Evolutionary conservation across 225 moss, liverwort and hornwort genomes (phyloP).

Genomic region (Antitrichia curtipendula): DNA sequence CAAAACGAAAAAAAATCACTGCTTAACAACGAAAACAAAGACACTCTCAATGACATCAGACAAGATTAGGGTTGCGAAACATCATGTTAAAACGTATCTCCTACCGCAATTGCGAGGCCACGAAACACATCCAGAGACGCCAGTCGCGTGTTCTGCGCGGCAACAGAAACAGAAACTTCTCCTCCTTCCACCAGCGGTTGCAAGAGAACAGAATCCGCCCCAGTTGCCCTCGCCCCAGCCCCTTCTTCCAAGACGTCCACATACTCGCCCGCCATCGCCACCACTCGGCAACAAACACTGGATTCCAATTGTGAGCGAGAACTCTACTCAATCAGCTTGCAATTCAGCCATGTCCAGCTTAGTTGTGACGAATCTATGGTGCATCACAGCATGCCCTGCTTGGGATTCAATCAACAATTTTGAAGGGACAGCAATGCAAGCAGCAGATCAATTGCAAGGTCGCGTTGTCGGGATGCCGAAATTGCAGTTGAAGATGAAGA

Average conservation of each 20-base stretch:
- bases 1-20: too few species aligned
- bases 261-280: constrained; percentile 7
- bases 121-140: constrained; percentile 54
- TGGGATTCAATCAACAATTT: background rate
- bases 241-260: constrained; percentile 11
- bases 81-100: background rate
- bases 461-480: background rate
- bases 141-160: background rate
- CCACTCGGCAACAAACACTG: background rate
- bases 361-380: background rate
- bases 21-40: background rate
- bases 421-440: background rate
- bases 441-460: background rate
- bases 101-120: constrained; percentile 49
- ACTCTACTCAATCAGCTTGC: background rate
- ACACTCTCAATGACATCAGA: background rate
- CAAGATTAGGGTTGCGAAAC: background rate
- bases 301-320: background rate
- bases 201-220: constrained; percentile 1
- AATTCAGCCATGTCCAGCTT: background rate
- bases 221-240: background rate
- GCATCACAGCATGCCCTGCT: background rate
- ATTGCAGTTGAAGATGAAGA: background rate
- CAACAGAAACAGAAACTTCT: background rate
- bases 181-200: constrained; percentile 15